Evolutionary conservation across 2,329 filamentous ascomycete species (phyloP).

Genomic region (Coniochaeta ligniaria): DNA sequence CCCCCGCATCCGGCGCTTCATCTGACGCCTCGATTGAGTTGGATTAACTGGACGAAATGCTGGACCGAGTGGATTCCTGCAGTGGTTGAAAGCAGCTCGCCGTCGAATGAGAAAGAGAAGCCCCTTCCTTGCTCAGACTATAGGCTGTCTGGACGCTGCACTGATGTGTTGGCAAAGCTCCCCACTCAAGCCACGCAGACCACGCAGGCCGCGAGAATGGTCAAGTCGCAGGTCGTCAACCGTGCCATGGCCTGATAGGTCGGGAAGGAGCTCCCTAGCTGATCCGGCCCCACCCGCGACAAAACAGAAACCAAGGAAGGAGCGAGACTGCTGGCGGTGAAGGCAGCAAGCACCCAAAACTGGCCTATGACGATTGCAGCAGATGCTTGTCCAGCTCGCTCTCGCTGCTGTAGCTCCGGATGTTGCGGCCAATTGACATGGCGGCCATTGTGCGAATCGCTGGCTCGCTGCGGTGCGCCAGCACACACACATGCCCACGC

Average conservation of each 20-base stretch:
- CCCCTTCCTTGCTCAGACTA: neutral
- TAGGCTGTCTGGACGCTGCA: conserved; percentile 1
- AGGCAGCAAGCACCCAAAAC: neutral
- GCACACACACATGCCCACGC: neutral
- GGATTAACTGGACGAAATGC: neutral
- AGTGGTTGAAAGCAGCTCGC: neutral
- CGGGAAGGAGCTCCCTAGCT: neutral
- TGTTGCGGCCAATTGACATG: neutral
- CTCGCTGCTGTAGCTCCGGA: neutral
- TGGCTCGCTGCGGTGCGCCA: neutral
- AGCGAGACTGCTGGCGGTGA: neutral
- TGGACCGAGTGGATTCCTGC: neutral
- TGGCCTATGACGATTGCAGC: conserved; percentile 1
- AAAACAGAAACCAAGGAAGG: neutral
- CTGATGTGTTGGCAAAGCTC: conserved; percentile 1
- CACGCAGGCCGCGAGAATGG: neutral
- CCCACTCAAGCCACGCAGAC: neutral
- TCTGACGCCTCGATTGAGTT: neutral
- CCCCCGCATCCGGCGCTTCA: neutral
- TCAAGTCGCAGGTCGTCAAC: neutral
- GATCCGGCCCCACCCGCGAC: neutral
- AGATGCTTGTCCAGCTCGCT: neutral
- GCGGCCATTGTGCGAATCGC: neutral
- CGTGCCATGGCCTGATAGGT: neutral
- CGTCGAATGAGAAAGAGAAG: neutral